A percentile compares a stretch with the other conserved stretches of the same genome.
These are phyloP conservation scores for Heterobasidion annosum DNA, from an alignment of 1,284 basidiomycete genomes.

Conservation along the genomic window DNA sequence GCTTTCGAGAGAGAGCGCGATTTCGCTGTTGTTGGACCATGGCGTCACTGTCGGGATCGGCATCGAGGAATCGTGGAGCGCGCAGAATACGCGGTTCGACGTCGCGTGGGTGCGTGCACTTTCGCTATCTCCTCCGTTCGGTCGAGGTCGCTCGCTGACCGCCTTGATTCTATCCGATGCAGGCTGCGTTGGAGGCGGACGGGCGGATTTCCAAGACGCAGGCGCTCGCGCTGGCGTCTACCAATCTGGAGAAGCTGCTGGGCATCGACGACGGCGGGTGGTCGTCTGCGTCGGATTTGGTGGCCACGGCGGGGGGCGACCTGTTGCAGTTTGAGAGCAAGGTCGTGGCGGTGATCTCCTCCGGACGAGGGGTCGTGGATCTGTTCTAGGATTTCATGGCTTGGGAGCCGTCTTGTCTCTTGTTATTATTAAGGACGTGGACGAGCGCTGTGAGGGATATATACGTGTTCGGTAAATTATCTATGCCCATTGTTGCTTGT, in stretches of 20 bases:
- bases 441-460: no score
- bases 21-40: conserved; percentile 52
- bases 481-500: no score
- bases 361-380: conserved; percentile 31
- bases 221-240: conserved; percentile 48
- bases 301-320: conserved; percentile 53
- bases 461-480: no score
- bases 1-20: conserved; percentile 53
- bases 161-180: background rate
- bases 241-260: conserved; percentile 58
- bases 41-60: conserved; percentile 74
- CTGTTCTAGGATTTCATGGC: conserved; percentile 17
- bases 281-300: conserved; percentile 36
- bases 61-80: conserved; percentile 41
- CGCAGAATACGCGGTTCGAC: conserved; percentile 55
- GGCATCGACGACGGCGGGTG: conserved; percentile 21
- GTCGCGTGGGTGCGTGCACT: conserved; percentile 36
- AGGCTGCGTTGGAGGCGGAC: conserved; percentile 23
- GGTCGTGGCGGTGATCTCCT: conserved; percentile 46
- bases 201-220: conserved; percentile 31
- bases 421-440: no score
- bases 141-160: no score
- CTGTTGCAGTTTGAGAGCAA: conserved; percentile 50
- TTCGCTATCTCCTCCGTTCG: no score
- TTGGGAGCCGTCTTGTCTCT: no score